A percentile compares a stretch with the other conserved stretches of the same genome.
Evolutionary conservation across 140 eudicot genomes (phyloP).

Genomic region (Cichorium intybus): DNA sequence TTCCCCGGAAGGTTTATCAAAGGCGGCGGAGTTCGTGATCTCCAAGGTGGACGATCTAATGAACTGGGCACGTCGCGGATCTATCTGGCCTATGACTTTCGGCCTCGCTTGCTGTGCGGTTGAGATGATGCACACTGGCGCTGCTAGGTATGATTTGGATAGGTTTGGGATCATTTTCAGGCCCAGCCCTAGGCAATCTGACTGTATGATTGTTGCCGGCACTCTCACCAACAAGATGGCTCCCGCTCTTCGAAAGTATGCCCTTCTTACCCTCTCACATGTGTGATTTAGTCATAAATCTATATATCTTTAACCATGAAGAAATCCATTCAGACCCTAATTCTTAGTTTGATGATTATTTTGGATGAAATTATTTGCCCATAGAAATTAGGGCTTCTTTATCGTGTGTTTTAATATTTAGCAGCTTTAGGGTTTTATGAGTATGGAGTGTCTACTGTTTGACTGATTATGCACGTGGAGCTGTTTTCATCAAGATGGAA

Average conservation of each 20-base stretch:
- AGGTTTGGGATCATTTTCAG: slow-evolving; percentile 89
- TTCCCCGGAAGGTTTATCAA: slow-evolving; percentile 54
- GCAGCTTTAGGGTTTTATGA: slow-evolving; percentile 17
- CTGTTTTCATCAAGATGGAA: neutral
- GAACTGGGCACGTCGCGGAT: slow-evolving; percentile 96
- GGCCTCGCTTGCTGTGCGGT: slow-evolving; percentile 98
- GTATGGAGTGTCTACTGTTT: neutral
- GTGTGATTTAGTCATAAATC: neutral
- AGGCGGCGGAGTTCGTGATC: slow-evolving; percentile 85
- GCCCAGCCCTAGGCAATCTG: slow-evolving; percentile 94
- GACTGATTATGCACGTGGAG: slow-evolving; percentile 4
- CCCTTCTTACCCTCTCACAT: neutral
- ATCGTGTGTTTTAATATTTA: neutral
- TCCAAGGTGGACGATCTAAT: slow-evolving; percentile 93
- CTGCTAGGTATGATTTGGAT: slow-evolving; percentile 91
- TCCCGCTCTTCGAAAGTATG: slow-evolving; percentile 93
- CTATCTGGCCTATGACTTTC: slow-evolving; percentile 98
- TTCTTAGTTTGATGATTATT: neutral
- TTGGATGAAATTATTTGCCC: neutral
- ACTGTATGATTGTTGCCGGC: slow-evolving; percentile 97
- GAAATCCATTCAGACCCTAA: neutral
- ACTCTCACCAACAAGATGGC: slow-evolving; percentile 99
- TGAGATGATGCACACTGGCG: slow-evolving; percentile 99
- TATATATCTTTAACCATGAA: neutral
- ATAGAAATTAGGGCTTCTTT: neutral